These are phyloP conservation scores for Postia placenta DNA, from an alignment of 768 basidiomycete species.

Conservation along the genomic window DNA sequence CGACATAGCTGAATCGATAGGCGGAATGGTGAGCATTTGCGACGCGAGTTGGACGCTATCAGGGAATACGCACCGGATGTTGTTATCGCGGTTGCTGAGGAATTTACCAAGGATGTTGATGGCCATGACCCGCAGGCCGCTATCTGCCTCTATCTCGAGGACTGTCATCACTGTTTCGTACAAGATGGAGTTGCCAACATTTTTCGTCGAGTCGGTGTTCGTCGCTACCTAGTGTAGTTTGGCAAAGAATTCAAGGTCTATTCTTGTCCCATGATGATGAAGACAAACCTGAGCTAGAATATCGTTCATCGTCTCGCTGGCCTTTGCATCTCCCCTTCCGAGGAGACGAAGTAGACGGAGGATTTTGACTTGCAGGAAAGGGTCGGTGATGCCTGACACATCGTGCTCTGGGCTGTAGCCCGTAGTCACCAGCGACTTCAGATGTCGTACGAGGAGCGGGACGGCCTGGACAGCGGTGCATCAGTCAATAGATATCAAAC, in stretches of 20 bases:
- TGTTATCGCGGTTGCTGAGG: slow-evolving; percentile 95
- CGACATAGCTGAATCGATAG: slow-evolving; percentile 70
- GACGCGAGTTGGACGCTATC: neutral
- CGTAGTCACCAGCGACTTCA: slow-evolving; percentile 92
- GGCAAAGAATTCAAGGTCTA: neutral
- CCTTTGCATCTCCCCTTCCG: slow-evolving; percentile 76
- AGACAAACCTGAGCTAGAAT: slow-evolving; percentile 80
- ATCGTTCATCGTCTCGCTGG: slow-evolving; percentile 97
- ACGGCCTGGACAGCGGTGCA: slow-evolving; percentile 58
- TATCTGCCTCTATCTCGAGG: slow-evolving; percentile 95
- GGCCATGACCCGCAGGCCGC: slow-evolving; percentile 94
- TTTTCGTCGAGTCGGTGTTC: slow-evolving; percentile 96
- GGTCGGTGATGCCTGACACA: slow-evolving; percentile 98
- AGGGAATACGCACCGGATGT: slow-evolving; percentile 72
- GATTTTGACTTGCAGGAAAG: slow-evolving; percentile 91
- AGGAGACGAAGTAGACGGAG: slow-evolving; percentile 84
- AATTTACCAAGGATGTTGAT: slow-evolving; percentile 99
- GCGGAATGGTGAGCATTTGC: neutral
- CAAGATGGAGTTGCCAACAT: slow-evolving; percentile 95
- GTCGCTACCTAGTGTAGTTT: slow-evolving; percentile 83
- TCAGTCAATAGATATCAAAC: slow-evolving; percentile 2
- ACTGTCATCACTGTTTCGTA: slow-evolving; percentile 97
- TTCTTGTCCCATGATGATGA: neutral
- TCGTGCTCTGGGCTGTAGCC: slow-evolving; percentile 99
- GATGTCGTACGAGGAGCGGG: slow-evolving; percentile 86